Evolutionary conservation across 2,329 filamentous ascomycete species (phyloP).

Genomic region (Colletotrichum graminicola): DNA sequence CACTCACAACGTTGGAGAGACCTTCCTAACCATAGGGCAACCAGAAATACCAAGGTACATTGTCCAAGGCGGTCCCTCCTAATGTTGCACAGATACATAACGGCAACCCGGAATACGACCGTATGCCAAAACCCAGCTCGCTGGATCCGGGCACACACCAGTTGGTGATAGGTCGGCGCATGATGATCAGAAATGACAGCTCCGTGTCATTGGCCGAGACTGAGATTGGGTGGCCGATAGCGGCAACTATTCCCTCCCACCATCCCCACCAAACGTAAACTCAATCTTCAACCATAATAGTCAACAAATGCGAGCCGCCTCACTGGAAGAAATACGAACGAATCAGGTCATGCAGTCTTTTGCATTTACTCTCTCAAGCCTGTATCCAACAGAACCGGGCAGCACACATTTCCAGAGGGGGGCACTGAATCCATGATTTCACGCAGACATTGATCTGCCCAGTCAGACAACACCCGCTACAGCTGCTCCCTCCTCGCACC

Average conservation of each 20-base stretch:
- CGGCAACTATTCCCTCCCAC: neutral
- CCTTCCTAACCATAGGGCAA: neutral
- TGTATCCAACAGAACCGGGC: neutral
- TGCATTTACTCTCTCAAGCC: neutral
- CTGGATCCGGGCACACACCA: neutral
- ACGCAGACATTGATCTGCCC: neutral
- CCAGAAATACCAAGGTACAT: neutral
- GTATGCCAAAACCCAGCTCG: neutral
- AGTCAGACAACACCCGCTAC: neutral
- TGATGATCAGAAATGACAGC: neutral
- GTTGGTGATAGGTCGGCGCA: neutral
- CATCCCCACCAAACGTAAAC: neutral
- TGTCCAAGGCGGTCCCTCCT: neutral
- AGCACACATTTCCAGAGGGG: neutral
- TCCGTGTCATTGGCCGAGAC: neutral
- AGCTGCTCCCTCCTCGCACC: conserved; percentile 8
- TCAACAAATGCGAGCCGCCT: neutral
- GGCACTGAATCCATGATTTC: no score
- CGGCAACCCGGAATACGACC: neutral
- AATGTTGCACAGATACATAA: neutral
- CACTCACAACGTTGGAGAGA: no score
- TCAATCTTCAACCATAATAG: neutral
- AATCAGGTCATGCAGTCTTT: neutral
- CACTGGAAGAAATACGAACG: neutral
- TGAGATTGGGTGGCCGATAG: neutral